phyloP scores from a whole-genome alignment of 1,284 basidiomycete genomes.

The Tausonia pullulans region DNA sequence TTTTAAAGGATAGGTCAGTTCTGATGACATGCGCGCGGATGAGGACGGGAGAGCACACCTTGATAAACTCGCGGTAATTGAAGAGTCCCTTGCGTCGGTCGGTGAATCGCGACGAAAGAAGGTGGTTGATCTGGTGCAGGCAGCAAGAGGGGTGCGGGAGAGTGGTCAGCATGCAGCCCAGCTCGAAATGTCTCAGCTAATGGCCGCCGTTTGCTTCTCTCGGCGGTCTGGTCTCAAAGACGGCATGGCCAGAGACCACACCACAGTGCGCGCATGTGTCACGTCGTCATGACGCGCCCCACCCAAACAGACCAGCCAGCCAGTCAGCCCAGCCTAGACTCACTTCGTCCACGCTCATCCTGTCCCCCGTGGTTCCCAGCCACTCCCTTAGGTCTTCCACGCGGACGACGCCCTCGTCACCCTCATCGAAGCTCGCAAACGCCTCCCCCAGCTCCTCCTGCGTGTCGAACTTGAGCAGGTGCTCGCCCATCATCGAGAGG shows the following conservation, averaged over 20 bases:
- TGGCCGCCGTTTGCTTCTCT: too few species aligned
- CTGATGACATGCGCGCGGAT: background rate
- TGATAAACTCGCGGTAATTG: constrained; percentile 13
- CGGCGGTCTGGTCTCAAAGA: too few species aligned
- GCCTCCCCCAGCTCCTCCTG: constrained; percentile 8
- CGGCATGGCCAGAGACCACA: too few species aligned
- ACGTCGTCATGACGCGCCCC: too few species aligned
- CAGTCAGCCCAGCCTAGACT: background rate
- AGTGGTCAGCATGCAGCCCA: too few species aligned
- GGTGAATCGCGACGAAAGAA: constrained; percentile 7
- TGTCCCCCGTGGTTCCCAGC: constrained; percentile 9
- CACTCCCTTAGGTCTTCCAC: constrained; percentile 14
- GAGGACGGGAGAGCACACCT: constrained; percentile 1
- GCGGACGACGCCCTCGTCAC: constrained; percentile 8
- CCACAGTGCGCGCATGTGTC: too few species aligned
- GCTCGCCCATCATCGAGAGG: constrained; percentile 15
- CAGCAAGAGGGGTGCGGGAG: background rate
- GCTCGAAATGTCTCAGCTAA: too few species aligned
- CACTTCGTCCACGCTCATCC: constrained; percentile 12
- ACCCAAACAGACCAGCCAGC: too few species aligned
- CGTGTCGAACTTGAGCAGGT: constrained; percentile 12
- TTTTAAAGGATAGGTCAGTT: background rate
- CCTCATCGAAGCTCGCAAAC: constrained; percentile 15
- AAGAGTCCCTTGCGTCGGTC: constrained; percentile 8
- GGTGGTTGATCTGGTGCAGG: constrained; percentile 10